Base-by-base conservation (phyloP, 176 grass and related monocot species). In the Saccharum spontaneum region DNA sequence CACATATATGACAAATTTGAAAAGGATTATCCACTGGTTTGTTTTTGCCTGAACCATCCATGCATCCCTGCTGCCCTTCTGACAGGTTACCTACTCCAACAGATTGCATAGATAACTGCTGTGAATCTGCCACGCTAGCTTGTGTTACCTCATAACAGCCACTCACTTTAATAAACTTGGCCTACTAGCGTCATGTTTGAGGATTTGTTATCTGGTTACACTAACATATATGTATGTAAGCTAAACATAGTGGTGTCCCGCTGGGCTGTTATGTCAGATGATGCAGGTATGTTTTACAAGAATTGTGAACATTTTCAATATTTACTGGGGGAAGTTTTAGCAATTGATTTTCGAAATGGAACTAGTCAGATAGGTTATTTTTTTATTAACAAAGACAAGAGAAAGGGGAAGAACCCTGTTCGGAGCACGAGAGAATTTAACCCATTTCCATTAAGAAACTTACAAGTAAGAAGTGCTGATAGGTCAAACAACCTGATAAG, bases 31-130 rank as follows among this genome's bases (percentile, higher is more conserved):
- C 16, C 15, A 15, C 34, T 67, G 40, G 44, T 28, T 69, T 85
- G 73, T 49, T 78, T n/a, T 78, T n/a, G 64, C 22, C 5, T 40
- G 31, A 39, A 40, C 33, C 30, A 28, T 69, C 28, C 38, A 13
- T 44, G 41, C 30, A 28, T 69, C 28, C 38, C 46, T 44, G 41
- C 75, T 69, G 45, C 48, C 10, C 59, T 43, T 45, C 60, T 10
- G 64, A 60, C 83, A 69, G 10, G 36, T 52, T 50, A 70, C 10
- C 83, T 59, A 41, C 63, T 59, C 62, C 48, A n/a, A 68, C 7
- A 72, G 9, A 41, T 22, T 73, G 69, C 50, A 17, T 20, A 7
- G 7, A 40, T 13, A 41, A 39, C 69, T 44, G 52, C 75, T 24
- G 33, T 49, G 43, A 44, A 71, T 73, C 39, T 57, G 22, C 1